Evolutionary conservation across 257 asterid species (phyloP).

Genomic region (Agastache rugosa): DNA sequence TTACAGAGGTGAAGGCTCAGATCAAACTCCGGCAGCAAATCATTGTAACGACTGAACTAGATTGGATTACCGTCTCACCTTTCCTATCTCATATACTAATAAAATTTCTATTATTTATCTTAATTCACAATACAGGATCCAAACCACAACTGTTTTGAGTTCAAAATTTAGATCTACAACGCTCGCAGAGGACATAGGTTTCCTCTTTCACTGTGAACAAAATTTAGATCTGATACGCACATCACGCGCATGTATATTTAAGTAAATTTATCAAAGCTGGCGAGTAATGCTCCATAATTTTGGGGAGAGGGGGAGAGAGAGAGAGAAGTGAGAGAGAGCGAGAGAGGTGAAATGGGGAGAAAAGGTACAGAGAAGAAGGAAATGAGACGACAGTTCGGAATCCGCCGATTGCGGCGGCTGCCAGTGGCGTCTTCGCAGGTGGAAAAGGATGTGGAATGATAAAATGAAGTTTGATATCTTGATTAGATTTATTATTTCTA

Average conservation of each 20-base stretch:
- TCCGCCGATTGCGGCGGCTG: conserved; percentile 20
- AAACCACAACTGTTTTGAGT: background rate
- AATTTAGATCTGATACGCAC: background rate
- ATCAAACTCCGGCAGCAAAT: too few species aligned
- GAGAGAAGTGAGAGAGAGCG: too few species aligned
- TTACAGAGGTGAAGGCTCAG: too few species aligned
- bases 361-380: background rate
- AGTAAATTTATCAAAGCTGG: background rate
- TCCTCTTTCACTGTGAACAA: background rate
- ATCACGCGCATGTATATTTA: background rate
- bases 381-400: background rate
- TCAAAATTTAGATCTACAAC: background rate
- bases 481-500: background rate
- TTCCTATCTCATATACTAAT: background rate
- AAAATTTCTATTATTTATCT: background rate
- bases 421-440: background rate
- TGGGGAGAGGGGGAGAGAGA: background rate
- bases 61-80: too few species aligned
- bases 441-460: background rate
- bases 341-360: too few species aligned
- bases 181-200: too few species aligned
- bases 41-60: too few species aligned
- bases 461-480: background rate
- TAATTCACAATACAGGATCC: background rate
- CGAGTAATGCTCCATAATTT: background rate